These are phyloP conservation scores for Rhizopus delemar DNA, from an alignment of 371 early-diverging fungal species.

Conservation along the genomic window DNA sequence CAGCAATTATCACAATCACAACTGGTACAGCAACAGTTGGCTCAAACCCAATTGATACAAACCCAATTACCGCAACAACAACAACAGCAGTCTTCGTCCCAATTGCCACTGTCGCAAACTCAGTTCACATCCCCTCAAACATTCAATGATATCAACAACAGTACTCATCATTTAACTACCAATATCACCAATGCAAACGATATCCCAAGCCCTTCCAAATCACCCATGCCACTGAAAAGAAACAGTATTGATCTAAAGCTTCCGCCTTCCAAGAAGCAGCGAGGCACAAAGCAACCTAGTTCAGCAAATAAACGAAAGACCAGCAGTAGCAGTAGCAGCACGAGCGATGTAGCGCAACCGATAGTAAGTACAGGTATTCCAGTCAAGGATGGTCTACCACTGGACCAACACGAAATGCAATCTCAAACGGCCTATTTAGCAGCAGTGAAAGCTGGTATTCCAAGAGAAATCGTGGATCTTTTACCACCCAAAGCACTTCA, in stretches of 20 bases:
- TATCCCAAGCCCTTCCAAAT: conserved; percentile 6
- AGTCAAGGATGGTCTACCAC: conserved; percentile 24
- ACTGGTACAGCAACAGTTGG: background rate
- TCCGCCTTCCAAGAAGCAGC: conserved; percentile 43
- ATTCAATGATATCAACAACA: background rate
- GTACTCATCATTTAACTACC: background rate
- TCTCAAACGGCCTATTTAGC: conserved; percentile 32
- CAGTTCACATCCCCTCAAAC: background rate
- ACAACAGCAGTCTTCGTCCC: conserved; percentile 1
- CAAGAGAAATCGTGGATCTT: conserved; percentile 34
- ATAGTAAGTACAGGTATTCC: conserved; percentile 9
- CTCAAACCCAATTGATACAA: background rate
- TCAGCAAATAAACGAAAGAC: background rate
- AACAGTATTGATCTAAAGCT: conserved; percentile 47
- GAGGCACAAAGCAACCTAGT: conserved; percentile 11
- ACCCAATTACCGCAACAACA: background rate
- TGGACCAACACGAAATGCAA: conserved; percentile 30
- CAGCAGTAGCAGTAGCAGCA: conserved; percentile 21
- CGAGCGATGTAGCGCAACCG: background rate
- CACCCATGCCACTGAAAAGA: conserved; percentile 34
- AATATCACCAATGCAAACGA: conserved; percentile 4
- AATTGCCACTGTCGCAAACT: background rate
- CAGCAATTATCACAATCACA: conserved; percentile 13
- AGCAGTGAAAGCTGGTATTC: conserved; percentile 35
- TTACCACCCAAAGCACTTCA: conserved; percentile 39